A percentile compares a stretch with the other conserved stretches of the same genome.
Evolutionary conservation across 129 eudicot species (phyloP).

Genomic region (Arctium lappa): DNA sequence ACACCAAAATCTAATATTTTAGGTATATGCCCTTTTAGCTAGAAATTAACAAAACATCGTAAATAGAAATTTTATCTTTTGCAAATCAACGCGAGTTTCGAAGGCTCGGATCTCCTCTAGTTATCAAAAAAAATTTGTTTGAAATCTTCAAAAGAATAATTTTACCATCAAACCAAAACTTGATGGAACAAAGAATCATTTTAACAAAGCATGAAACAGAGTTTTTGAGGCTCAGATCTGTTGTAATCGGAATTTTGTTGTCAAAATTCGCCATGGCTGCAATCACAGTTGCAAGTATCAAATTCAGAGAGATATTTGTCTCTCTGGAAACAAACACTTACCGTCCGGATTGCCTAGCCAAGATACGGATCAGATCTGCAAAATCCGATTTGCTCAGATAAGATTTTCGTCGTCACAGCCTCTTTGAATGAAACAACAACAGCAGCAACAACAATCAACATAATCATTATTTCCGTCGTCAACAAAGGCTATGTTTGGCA

Average conservation of each 20-base stretch:
- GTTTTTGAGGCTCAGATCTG: constrained; percentile 28
- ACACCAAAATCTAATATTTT: neutral
- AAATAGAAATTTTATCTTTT: neutral
- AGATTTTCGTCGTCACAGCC: constrained; percentile 13
- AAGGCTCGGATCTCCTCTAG: neutral
- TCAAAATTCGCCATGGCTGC: constrained; percentile 41
- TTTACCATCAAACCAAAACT: no score
- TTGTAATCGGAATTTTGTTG: neutral
- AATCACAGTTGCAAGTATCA: constrained; percentile 24
- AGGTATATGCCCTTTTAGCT: neutral
- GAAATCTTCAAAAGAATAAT: neutral
- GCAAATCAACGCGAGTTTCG: neutral
- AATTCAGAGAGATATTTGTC: neutral
- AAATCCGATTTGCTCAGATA: neutral
- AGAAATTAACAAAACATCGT: neutral
- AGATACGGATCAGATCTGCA: constrained; percentile 21
- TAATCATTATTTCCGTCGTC: neutral
- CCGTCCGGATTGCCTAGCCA: constrained; percentile 34
- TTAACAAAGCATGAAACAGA: neutral
- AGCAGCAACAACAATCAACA: neutral
- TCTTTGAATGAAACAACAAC: neutral
- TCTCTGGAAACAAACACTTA: neutral
- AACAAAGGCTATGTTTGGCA: neutral
- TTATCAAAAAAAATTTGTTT: neutral
- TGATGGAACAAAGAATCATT: neutral